Evolutionary conservation across 140 eudicot species (phyloP), one percentile per base, ranked within the genome.

Genomic region (Cichorium intybus): DNA sequence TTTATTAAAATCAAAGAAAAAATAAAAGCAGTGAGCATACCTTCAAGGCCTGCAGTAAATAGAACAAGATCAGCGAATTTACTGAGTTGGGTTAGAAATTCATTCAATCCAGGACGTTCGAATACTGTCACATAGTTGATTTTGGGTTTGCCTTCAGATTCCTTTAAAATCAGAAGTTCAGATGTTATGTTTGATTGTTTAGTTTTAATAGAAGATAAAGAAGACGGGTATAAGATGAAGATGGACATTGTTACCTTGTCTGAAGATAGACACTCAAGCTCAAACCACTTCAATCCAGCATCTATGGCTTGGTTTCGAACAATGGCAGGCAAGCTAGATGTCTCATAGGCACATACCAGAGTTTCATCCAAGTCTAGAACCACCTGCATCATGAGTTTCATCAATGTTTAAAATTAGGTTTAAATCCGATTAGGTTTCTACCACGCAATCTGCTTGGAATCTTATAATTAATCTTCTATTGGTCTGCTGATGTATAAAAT

Each of bases 21-120:
- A 37, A 20, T 26, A 50, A 26, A 56, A 9, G 5, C 46, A 55
- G 62, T 10, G 27, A 66, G 31, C 62, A 39, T 55, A 94, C 99
- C 99, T 94, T 94, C 99, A 80, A 94, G 95, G 45, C 97, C 99
- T 12, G 99, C 99, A 29, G 99, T 94, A 71, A 94, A 94, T 51
- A 94, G 73, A 69, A 94, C 89, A 31, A 94, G 88, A 79, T 86
- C 90, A 27, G 99, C 99, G 80, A 89, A 94, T 80, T 78, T 71
- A 72, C 89, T 81, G 14, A 94, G 97, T 64, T 89, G 83, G 26
- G 80, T 78, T 26, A 94, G 74, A 77, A 94, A 94, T 56, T 94
- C 95, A 34, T 81, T 79, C 66, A 94, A 77, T 59, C 99, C 99
- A 18, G 97, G 99, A 27, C 97, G 97, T 62, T 94, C 99, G 74